Conservation (phyloP, 176 grass and related monocot species). For the Areca catechu region DNA sequence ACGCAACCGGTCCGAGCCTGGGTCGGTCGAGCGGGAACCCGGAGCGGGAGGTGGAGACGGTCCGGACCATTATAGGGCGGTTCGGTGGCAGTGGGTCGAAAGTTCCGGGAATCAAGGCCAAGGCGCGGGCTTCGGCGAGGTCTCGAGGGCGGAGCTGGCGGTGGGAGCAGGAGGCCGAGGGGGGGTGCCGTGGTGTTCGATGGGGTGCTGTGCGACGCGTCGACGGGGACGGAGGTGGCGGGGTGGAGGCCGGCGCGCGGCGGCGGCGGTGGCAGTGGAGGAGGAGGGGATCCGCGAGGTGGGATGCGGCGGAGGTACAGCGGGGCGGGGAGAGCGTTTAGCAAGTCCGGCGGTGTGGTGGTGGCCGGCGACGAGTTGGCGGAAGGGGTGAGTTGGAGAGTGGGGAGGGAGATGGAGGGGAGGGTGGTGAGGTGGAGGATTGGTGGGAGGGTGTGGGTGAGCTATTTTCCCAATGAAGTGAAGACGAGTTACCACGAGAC, state of each 20-base stretch:
- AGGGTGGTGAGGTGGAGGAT: constrained; percentile 55
- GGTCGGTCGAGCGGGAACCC: constrained; percentile 86
- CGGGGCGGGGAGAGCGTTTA: constrained; percentile 56
- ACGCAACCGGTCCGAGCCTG: constrained; percentile 70
- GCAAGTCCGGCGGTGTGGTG: constrained; percentile 62
- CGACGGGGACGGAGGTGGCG: constrained; percentile 57
- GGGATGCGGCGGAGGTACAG: constrained; percentile 48
- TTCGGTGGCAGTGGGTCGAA: constrained; percentile 16
- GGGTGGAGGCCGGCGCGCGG: constrained; percentile 28
- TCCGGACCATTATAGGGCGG: constrained; percentile 50
- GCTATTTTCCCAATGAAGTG: constrained; percentile 61
- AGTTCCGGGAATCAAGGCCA: constrained; percentile 25
- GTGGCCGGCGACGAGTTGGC: constrained; percentile 59
- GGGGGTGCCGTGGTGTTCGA: constrained; percentile 67
- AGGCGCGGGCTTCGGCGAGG: constrained; percentile 44
- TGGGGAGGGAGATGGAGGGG: constrained; percentile 65
- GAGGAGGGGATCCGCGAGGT: constrained; percentile 29
- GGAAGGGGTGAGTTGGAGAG: constrained; percentile 68
- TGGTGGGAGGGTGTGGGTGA: constrained; percentile 63
- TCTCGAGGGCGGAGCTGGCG: constrained; percentile 53
- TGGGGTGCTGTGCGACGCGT: constrained; percentile 57
- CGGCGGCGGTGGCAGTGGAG: neutral
- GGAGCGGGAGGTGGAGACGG: constrained; percentile 56
- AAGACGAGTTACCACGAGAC: constrained; percentile 66
- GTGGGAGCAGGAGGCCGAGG: constrained; percentile 89